Evolutionary conservation across 768 basidiomycete genomes (phyloP).

Genomic region (Chalciporus chontae): DNA sequence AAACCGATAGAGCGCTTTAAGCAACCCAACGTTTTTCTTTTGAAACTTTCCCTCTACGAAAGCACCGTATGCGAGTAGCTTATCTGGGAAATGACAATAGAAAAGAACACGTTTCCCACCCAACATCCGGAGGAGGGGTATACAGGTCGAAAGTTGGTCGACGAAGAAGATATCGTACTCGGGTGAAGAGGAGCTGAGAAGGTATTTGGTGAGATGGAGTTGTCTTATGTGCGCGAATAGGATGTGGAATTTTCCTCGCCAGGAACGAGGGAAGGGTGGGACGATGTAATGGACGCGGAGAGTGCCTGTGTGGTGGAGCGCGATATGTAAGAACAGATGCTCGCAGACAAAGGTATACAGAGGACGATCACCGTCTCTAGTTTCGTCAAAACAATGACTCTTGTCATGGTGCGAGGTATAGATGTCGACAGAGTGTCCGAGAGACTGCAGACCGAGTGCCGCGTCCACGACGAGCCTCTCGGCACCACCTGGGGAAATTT

Average conservation of each 20-base stretch:
- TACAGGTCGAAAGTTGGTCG: conserved; percentile 90
- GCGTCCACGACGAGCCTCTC: conserved; percentile 95
- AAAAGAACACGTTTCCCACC: conserved; percentile 83
- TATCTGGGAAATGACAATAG: conserved; percentile 98
- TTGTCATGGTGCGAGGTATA: conserved; percentile 94
- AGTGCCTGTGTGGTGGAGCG: conserved; percentile 53
- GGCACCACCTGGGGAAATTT: conserved; percentile 68
- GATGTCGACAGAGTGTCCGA: conserved; percentile 82
- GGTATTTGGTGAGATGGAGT: conserved; percentile 62
- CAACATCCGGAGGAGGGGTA: conserved; percentile 73
- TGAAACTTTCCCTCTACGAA: conserved; percentile 50
- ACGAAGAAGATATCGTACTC: conserved; percentile 86
- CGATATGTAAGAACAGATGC: not conserved
- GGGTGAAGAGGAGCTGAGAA: conserved; percentile 46
- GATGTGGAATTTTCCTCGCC: conserved; percentile 82
- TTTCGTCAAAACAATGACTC: conserved; percentile 90
- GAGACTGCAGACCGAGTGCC: conserved; percentile 79
- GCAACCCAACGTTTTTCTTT: conserved; percentile 40
- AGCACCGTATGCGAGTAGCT: conserved; percentile 73
- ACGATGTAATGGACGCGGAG: conserved; percentile 69
- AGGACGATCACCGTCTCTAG: conserved; percentile 73
- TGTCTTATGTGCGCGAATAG: conserved; percentile 87
- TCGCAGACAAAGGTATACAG: not conserved
- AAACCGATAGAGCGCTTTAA: conserved; percentile 77
- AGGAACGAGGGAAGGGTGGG: conserved; percentile 76